These are phyloP conservation scores for Dothideomycetes sp. DNA, from an alignment of 2,329 filamentous ascomycete species.

Conservation along the genomic window DNA sequence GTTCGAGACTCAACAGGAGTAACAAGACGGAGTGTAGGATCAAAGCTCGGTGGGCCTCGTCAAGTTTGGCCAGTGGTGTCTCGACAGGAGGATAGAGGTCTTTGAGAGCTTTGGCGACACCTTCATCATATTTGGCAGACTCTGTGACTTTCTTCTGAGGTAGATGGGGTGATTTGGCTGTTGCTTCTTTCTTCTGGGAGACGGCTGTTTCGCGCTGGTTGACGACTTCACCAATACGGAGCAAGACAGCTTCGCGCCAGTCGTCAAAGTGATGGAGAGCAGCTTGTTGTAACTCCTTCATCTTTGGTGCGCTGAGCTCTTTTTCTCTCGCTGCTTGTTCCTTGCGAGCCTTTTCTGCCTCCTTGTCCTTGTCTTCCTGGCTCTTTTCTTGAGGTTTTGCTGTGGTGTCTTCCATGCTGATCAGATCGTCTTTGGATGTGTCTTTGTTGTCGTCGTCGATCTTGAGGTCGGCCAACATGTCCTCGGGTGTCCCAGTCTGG, in stretches of 20 bases:
- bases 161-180: conserved; percentile 28
- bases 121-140: conserved; percentile 20
- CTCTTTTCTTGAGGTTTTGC: conserved; percentile 17
- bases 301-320: conserved; percentile 42
- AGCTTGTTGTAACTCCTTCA: conserved; percentile 60
- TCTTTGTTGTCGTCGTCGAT: conserved; percentile 11
- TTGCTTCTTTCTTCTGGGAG: conserved; percentile 29
- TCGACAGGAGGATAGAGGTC: conserved; percentile 29
- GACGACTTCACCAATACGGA: conserved; percentile 60
- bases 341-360: conserved; percentile 24
- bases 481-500: conserved; percentile 24
- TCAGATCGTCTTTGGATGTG: background rate
- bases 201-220: conserved; percentile 28
- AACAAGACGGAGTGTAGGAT: conserved; percentile 30
- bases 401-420: background rate
- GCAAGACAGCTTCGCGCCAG: conserved; percentile 65
- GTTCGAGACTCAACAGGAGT: conserved; percentile 31
- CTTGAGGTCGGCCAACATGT: conserved; percentile 22
- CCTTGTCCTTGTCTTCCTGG: conserved; percentile 22
- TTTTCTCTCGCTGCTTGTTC: conserved; percentile 34
- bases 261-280: conserved; percentile 65
- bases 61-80: conserved; percentile 28
- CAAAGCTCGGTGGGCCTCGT: conserved; percentile 27
- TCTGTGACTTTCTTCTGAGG: conserved; percentile 14
- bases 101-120: conserved; percentile 23